phyloP scores from a whole-genome alignment of 768 basidiomycete genomes.

The Calocera cornea region DNA sequence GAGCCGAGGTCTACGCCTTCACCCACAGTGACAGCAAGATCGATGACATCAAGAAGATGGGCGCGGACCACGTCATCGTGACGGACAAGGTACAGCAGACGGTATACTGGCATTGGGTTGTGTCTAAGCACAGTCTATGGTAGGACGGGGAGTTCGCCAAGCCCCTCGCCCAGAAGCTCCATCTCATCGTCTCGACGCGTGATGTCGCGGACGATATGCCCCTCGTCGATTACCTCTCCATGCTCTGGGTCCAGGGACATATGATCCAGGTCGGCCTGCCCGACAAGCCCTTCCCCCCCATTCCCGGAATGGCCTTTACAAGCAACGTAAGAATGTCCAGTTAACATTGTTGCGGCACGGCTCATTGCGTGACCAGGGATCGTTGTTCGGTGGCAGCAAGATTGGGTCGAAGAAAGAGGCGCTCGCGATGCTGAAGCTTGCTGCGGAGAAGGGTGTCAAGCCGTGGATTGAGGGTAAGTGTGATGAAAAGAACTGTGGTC shows the following conservation, averaged over 20 bases:
- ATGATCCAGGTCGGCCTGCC: conserved; percentile 47
- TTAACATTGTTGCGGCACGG: conserved; percentile 7
- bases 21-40: conserved; percentile 41
- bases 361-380: conserved; percentile 18
- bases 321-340: conserved; percentile 15
- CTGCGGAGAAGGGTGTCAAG: conserved; percentile 39
- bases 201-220: conserved; percentile 30
- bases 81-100: conserved; percentile 20
- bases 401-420: conserved; percentile 48
- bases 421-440: conserved; percentile 46
- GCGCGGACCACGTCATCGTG: conserved; percentile 40
- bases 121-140: not conserved
- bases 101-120: not conserved
- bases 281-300: conserved; percentile 33
- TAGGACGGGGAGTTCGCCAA: conserved; percentile 12
- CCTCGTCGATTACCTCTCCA: conserved; percentile 41
- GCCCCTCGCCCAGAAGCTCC: conserved; percentile 24
- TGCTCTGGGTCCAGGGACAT: conserved; percentile 40
- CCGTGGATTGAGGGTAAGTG: conserved; percentile 28
- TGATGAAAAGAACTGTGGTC: conserved; percentile 11
- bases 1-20: conserved; percentile 45
- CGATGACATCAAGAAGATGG: conserved; percentile 44
- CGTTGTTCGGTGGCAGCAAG: conserved; percentile 24
- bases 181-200: conserved; percentile 30
- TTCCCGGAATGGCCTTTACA: conserved; percentile 29